Conservation (phyloP, 2,329 filamentous ascomycete genomes). For the Fusarium begoniae region DNA sequence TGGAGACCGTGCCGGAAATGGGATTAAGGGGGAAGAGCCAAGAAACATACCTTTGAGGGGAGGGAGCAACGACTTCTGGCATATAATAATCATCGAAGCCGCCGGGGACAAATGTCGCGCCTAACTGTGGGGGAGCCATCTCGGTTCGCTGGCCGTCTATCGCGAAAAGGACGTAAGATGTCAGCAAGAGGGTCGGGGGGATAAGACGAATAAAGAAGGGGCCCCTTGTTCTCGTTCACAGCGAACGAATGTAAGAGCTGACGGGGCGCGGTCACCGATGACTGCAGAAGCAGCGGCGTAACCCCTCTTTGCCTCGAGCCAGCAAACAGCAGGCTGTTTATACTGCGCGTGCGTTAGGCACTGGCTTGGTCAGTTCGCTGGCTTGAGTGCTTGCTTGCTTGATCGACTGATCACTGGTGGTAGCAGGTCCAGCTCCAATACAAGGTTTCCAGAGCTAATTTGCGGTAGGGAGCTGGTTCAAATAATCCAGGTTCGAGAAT, state of each 20-base stretch:
- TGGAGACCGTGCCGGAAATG: constrained; percentile 29
- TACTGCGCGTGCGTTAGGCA: constrained; percentile 31
- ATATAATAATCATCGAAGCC: constrained; percentile 69
- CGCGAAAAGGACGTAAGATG: constrained; percentile 43
- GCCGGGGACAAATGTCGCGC: constrained; percentile 67
- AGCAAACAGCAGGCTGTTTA: constrained; percentile 33
- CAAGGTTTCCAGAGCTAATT: constrained; percentile 17
- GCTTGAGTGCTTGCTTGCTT: constrained; percentile 15
- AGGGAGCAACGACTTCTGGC: constrained; percentile 67
- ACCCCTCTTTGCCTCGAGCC: constrained; percentile 38
- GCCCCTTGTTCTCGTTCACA: constrained; percentile 37
- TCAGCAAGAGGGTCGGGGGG: constrained; percentile 43
- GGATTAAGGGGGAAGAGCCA: constrained; percentile 25
- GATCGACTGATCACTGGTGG: constrained; percentile 27
- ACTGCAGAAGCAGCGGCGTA: constrained; percentile 41
- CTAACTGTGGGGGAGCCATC: constrained; percentile 49
- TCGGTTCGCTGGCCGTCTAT: constrained; percentile 43
- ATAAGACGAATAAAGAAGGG: constrained; percentile 40
- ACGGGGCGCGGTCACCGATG: constrained; percentile 38
- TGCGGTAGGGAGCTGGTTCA: constrained; percentile 11
- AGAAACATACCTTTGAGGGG: constrained; percentile 63
- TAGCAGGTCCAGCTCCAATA: constrained; percentile 6
- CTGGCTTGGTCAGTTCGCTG: constrained; percentile 17
- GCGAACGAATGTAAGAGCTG: constrained; percentile 40
- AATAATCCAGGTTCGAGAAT: constrained; percentile 10